Base-by-base conservation (phyloP, 2,329 filamentous ascomycete genomes). In the Triangularia verruculosa region DNA sequence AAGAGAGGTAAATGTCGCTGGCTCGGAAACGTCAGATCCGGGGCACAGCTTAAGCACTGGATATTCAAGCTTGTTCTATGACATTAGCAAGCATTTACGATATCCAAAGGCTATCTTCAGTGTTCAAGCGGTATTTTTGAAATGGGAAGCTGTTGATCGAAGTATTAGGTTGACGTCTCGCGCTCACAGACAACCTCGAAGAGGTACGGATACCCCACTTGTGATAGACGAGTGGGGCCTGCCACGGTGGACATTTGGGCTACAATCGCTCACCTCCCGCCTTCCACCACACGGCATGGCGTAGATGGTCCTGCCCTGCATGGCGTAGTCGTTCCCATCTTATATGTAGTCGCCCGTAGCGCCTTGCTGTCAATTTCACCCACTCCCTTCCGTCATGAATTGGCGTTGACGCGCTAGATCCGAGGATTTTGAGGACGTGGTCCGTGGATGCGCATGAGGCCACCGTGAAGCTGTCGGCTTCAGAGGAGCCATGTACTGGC, bases 401-500 rank as follows among this genome's bases (percentile, higher is more conserved):
- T 71, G 67, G 69, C 60, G 25, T 55, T 20, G 58, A 15, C 24
- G 9, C 54, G n/a, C 39, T 47, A 17, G 51, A 24, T 24, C 51
- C 20, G 27, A 54, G 22, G 25, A 25, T 20, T 15, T 12, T 13
- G 11, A 17, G 47, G 60, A 39, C 27, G 24, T 17, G 64, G 54
- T 52, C 30, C 55, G 65, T 61, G 62, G 54, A 71, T 69, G 68
- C 60, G 61, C 64, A 66, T 66, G 67, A 69, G 61, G 64, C 67
- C 67, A 64, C 69, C 67, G 60, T 69, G 65, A 67, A 57, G 66
- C 61, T 27, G 53, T 64, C 63, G 64, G 66, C 66, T 65, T 61
- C 52, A 58, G 59, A 59, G 57, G 39, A 15, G 68, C 72, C 82
- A 96, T 95, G 92, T 96, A 96, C 84, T 96, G 92, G 92, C 92